Conservation (phyloP, 179 eudicot species). For the Spergularia azorica region DNA sequence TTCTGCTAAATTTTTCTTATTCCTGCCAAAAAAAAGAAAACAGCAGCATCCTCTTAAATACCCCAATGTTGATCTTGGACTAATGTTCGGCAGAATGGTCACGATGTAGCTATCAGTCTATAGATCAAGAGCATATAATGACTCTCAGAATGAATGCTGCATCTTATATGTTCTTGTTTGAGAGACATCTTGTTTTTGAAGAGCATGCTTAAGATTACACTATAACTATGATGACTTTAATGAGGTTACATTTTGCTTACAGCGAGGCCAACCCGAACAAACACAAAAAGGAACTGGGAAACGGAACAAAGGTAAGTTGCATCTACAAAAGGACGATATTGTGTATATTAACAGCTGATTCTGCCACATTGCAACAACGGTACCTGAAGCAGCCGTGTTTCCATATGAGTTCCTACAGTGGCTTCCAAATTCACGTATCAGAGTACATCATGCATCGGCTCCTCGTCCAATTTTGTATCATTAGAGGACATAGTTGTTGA, state of each 20-base stretch:
- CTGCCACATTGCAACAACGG: not conserved
- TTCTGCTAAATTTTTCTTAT: too few species aligned
- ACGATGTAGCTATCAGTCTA: not conserved
- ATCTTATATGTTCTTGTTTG: too few species aligned
- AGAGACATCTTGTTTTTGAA: too few species aligned
- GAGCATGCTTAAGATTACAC: too few species aligned
- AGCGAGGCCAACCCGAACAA: conserved; percentile 80
- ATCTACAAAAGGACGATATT: conserved; percentile 63
- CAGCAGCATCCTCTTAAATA: not conserved
- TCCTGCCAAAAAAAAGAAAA: not conserved
- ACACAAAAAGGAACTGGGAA: conserved; percentile 34
- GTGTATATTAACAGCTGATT: conserved; percentile 33
- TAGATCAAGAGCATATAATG: not conserved
- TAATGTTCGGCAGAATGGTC: not conserved
- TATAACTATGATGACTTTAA: too few species aligned
- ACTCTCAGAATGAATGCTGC: too few species aligned
- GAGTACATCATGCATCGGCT: not conserved
- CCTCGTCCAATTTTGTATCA: not conserved
- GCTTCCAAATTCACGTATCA: not conserved
- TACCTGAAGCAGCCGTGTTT: not conserved
- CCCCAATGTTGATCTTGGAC: not conserved
- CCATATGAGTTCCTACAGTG: not conserved
- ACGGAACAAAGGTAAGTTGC: conserved; percentile 64
- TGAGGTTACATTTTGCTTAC: conserved; percentile 11
- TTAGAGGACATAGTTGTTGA: too few species aligned